phyloP scores from a whole-genome alignment of 371 early-diverging fungal species.

The Dichotomocladium elegans region DNA sequence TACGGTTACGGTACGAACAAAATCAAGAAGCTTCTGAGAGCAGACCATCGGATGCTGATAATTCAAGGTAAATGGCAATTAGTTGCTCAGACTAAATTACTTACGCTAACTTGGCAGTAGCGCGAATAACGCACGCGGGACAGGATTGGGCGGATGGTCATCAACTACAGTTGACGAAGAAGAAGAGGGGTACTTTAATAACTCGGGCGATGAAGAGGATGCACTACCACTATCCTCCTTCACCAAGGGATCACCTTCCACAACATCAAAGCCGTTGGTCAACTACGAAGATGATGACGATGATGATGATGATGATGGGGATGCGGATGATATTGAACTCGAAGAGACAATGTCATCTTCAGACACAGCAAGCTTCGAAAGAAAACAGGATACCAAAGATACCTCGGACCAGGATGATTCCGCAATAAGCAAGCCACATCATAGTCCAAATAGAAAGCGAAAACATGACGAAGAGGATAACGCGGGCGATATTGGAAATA shows the following conservation, averaged over 20 bases:
- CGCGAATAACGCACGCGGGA: neutral
- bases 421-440: conserved; percentile 1
- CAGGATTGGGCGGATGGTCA: conserved; percentile 52
- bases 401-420: too few species aligned
- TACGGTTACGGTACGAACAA: conserved; percentile 62
- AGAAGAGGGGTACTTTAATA: conserved; percentile 87
- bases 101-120: neutral
- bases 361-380: neutral
- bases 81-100: neutral
- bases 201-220: conserved; percentile 60
- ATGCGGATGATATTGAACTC: neutral
- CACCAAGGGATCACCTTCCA: neutral
- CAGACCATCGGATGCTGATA: conserved; percentile 14
- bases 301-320: conserved; percentile 12
- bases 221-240: conserved; percentile 1
- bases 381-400: too few species aligned
- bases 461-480: conserved; percentile 3
- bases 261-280: conserved; percentile 23
- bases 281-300: conserved; percentile 46
- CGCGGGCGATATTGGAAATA: too few species aligned
- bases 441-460: conserved; percentile 3
- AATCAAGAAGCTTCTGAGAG: conserved; percentile 17
- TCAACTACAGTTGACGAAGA: conserved; percentile 62
- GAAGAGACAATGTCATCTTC: neutral
- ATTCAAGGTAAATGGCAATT: conserved; percentile 9